Evolutionary conservation across 495 filamentous ascomycete genomes (phyloP), one percentile per base, ranked within the genome.

Genomic region (Aspergillus mulundensis): DNA sequence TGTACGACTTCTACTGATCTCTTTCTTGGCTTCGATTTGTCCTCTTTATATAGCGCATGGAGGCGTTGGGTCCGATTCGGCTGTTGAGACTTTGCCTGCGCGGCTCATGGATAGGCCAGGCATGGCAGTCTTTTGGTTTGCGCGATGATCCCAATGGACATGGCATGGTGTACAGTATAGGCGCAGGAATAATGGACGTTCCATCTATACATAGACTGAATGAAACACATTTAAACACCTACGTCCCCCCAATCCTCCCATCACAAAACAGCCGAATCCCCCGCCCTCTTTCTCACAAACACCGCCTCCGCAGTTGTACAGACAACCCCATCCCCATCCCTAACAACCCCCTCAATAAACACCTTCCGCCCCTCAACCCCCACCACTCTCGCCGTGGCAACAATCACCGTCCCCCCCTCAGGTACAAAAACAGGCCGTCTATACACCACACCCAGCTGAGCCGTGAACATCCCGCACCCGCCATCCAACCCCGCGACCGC

Each of bases 11-110:
- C 45, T 57, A 59, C 61, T 59, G 54, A 30, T 61, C 58, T 62
- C 57, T 42, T 54, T 44, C 54, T 57, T 54, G 54, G 32, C 62
- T 60, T 63, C 54, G 39, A 38, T 53, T 60, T 51, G 49, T 52
- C 60, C 67, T 53, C 62, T 61, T 66, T 61, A 73, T 73, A 73
- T 69, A 72, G 66, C 69, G 66, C 70, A 72, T 74, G 61, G 62
- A 61, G 73, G 73, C 73, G 71, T 74, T 60, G 73, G 73, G 65
- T 67, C 62, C 61, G 62, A 67, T 66, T 56, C 53, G 55, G 64
- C 48, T 63, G 63, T 66, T 67, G 66, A 68, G 57, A 50, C 61
- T 61, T 57, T 62, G 61, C 63, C 53, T 66, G 61, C 61, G 58
- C 53, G 67, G 54, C 65, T 59, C 63, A 68, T 66, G 58, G 43